A percentile compares a stretch with the other conserved stretches of the same genome.
phyloP scores from a whole-genome alignment of 345 rosid genomes.

The Brassica cretica region DNA sequence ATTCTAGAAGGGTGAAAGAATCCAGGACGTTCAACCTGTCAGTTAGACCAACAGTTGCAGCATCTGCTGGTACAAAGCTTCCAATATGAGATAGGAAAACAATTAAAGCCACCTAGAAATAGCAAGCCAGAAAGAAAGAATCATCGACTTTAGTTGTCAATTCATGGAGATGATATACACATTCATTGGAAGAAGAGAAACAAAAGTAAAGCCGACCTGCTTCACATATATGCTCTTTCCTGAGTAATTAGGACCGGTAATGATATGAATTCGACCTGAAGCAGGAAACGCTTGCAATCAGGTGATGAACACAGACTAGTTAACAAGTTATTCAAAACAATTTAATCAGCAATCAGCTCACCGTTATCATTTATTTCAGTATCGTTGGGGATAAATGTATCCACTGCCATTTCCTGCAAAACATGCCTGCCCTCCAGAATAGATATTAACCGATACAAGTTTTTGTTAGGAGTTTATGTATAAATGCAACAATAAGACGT shows the following conservation, averaged over 20 bases:
- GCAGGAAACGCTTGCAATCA: constrained; percentile 34
- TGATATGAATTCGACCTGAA: constrained; percentile 77
- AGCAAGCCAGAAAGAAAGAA: constrained; percentile 8
- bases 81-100: constrained; percentile 96
- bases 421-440: constrained; percentile 62
- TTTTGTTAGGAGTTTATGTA: constrained; percentile 2
- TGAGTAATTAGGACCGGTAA: constrained; percentile 96
- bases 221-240: constrained; percentile 96
- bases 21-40: constrained; percentile 59
- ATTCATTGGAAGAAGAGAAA: constrained; percentile 8
- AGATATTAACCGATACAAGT: not conserved
- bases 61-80: constrained; percentile 97
- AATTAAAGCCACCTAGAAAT: constrained; percentile 83
- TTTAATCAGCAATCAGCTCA: constrained; percentile 34
- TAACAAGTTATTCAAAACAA: constrained; percentile 23
- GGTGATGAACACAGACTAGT: constrained; percentile 23
- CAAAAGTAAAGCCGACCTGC: constrained; percentile 56
- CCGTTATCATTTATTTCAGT: constrained; percentile 67
- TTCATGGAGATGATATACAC: not conserved
- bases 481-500: constrained; percentile 12
- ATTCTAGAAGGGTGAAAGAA: constrained; percentile 28
- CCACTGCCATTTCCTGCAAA: constrained; percentile 97
- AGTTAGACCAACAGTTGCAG: constrained; percentile 92
- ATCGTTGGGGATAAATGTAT: constrained; percentile 94
- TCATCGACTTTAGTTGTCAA: constrained; percentile 10